Conservation (phyloP, 345 rosid genomes). For the Aquilaria malaccensis region DNA sequence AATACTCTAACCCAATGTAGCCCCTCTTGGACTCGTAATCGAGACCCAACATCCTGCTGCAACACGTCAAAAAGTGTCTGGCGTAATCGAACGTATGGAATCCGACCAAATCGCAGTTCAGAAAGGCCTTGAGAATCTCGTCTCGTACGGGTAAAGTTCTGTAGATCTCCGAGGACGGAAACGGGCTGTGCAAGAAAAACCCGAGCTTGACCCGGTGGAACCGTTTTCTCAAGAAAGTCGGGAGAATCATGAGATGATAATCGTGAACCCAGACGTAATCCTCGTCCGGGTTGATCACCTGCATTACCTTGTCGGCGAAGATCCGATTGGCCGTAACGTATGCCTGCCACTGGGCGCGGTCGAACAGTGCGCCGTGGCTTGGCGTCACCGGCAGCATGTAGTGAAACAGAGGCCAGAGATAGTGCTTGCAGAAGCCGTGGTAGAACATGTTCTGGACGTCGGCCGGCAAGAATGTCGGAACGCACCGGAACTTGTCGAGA, state of each 20-base stretch:
- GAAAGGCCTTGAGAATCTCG: conserved; percentile 55
- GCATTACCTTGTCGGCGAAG: conserved; percentile 61
- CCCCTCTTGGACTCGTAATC: conserved; percentile 79
- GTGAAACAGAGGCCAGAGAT: conserved; percentile 84
- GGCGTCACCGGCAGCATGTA: conserved; percentile 55
- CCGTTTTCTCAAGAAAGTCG: conserved; percentile 56
- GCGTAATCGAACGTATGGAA: conserved; percentile 90
- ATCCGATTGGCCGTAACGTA: conserved; percentile 53
- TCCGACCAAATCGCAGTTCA: conserved; percentile 80
- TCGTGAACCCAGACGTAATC: conserved; percentile 85
- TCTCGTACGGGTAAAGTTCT: conserved; percentile 64
- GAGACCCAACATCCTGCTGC: conserved; percentile 76
- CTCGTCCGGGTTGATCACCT: conserved; percentile 53
- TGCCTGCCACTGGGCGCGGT: conserved; percentile 50
- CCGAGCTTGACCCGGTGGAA: conserved; percentile 54
- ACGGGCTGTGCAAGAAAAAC: conserved; percentile 62
- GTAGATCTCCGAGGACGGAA: conserved; percentile 75
- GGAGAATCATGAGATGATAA: conserved; percentile 77
- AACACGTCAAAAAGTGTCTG: conserved; percentile 75
- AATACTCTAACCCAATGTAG: conserved; percentile 75
- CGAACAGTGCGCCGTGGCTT: conserved; percentile 47
- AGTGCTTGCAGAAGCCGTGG: conserved; percentile 86
- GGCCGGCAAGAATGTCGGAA: conserved; percentile 56
- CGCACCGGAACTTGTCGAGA: conserved; percentile 46
- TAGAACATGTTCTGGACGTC: conserved; percentile 51